Percentiles rank a stretch among this genome's conserved stretches.
Conservation (phyloP, 805 yeast species). For the Clavispora phyllophila region DNA sequence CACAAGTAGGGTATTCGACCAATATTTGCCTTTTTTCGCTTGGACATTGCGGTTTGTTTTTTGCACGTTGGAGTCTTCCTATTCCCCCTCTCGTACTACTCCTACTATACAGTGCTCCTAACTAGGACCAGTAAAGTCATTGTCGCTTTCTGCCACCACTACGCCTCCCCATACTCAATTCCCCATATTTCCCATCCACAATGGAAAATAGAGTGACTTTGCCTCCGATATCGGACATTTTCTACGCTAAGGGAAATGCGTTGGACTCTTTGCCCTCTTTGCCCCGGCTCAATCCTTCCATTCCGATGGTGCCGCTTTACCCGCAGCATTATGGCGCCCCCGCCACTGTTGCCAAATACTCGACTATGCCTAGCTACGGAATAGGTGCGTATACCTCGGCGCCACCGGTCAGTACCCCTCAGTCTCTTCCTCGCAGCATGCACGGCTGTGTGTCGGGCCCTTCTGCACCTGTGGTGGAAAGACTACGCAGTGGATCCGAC, state of each 20-base stretch:
- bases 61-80: too few relatives aligned
- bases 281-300: slow-evolving; percentile 3
- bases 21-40: too few relatives aligned
- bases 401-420: not conserved
- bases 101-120: too few relatives aligned
- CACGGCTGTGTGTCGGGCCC: not conserved
- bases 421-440: not conserved
- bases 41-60: not conserved
- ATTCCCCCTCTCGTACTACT: not conserved
- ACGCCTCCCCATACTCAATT: not conserved
- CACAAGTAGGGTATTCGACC: too few relatives aligned
- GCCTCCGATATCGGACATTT: slow-evolving; percentile 41
- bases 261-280: slow-evolving; percentile 4
- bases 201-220: slow-evolving; percentile 26
- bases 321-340: slow-evolving; percentile 1
- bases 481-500: not conserved
- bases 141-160: not conserved
- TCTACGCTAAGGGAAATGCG: slow-evolving; percentile 8
- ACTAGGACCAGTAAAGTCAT: not conserved
- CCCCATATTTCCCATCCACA: not conserved
- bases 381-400: not conserved
- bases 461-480: not conserved
- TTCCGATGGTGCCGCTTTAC: slow-evolving; percentile 3
- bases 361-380: not conserved
- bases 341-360: not conserved